These are phyloP conservation scores for Eutrema salsugineum DNA, from an alignment of 441 rosid genomes.

Conservation along the genomic window DNA sequence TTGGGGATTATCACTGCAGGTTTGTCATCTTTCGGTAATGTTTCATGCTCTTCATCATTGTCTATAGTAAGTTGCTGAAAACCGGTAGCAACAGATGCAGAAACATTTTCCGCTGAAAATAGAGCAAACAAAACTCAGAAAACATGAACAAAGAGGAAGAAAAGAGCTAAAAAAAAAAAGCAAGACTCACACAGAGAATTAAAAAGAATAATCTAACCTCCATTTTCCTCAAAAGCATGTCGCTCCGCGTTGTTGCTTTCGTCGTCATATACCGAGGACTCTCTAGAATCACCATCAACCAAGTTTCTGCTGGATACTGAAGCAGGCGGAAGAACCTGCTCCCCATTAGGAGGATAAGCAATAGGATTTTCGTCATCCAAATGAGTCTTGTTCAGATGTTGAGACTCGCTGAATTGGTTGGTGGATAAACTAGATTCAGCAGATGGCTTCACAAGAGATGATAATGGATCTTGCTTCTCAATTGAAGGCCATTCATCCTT, in stretches of 20 bases:
- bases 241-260: constrained; percentile 49
- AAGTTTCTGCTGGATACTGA: constrained; percentile 54
- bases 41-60: constrained; percentile 45
- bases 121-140: background rate
- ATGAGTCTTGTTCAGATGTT: constrained; percentile 43
- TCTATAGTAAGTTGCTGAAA: constrained; percentile 59
- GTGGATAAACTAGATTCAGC: constrained; percentile 43
- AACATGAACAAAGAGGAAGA: background rate
- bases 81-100: constrained; percentile 45
- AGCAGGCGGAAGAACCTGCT: constrained; percentile 42
- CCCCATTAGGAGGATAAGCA: constrained; percentile 33
- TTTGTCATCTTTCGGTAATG: constrained; percentile 49
- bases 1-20: constrained; percentile 79
- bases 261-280: constrained; percentile 46
- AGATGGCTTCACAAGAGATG: constrained; percentile 50
- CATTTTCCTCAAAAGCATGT: constrained; percentile 57
- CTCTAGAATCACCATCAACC: constrained; percentile 51
- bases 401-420: constrained; percentile 50
- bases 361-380: constrained; percentile 33
- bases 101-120: constrained; percentile 58
- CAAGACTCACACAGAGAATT: background rate
- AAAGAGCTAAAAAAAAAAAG: background rate
- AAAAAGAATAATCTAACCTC: constrained; percentile 39
- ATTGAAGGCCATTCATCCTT: constrained; percentile 77
- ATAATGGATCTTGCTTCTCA: constrained; percentile 47